These are phyloP conservation scores for Saraca asoca DNA, from an alignment of 331 rosid genomes.

Conservation along the genomic window DNA sequence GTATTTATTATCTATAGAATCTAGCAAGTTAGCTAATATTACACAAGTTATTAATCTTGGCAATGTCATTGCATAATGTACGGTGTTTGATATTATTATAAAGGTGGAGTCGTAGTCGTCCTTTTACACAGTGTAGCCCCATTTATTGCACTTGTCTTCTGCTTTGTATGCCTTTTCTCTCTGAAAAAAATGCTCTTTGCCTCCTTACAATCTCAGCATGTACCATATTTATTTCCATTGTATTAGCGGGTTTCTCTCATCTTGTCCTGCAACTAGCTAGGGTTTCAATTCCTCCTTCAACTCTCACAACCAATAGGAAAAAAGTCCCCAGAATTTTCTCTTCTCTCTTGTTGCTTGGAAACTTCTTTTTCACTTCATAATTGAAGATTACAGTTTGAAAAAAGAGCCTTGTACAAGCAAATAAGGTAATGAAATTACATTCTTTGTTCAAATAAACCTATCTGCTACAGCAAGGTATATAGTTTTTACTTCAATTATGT, in stretches of 20 bases:
- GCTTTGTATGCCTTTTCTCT: constrained; percentile 54
- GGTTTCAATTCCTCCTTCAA: constrained; percentile 27
- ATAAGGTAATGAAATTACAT: constrained; percentile 49
- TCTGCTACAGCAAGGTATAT: constrained; percentile 27
- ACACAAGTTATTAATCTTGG: constrained; percentile 30
- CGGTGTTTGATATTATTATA: constrained; percentile 64
- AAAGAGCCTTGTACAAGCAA: constrained; percentile 33
- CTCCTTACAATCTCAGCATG: constrained; percentile 34
- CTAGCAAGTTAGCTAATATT: constrained; percentile 28
- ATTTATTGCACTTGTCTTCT: constrained; percentile 62
- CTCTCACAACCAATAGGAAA: constrained; percentile 43
- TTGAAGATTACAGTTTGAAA: constrained; percentile 52
- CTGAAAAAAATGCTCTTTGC: constrained; percentile 59
- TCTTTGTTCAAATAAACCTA: constrained; percentile 32
- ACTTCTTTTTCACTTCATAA: constrained; percentile 43
- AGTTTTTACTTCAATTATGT: constrained; percentile 3
- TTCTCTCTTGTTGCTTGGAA: constrained; percentile 18
- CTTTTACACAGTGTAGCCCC: constrained; percentile 42
- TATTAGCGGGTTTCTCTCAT: constrained; percentile 30
- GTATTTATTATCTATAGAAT: not conserved
- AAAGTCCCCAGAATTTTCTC: constrained; percentile 38
- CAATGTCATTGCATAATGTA: constrained; percentile 25
- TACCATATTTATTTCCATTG: constrained; percentile 20
- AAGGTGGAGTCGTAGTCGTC: constrained; percentile 61
- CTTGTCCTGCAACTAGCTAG: constrained; percentile 30